A percentile compares a stretch with the other conserved stretches of the same genome.
Conservation (phyloP, 495 filamentous ascomycete species). For the Amorphotheca resinae region DNA sequence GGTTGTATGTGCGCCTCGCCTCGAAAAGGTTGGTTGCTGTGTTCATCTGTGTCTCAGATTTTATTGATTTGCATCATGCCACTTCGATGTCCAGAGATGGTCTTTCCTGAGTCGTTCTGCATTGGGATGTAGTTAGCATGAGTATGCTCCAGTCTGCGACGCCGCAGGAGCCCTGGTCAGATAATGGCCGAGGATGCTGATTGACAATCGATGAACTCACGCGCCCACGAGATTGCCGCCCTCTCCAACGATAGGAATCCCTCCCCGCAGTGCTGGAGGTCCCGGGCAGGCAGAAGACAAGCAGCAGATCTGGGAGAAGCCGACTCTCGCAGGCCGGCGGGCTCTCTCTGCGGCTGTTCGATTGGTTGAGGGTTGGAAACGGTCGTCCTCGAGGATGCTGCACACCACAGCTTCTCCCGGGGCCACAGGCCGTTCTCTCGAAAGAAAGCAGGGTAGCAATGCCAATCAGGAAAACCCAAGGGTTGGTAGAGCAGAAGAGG, state of each 20-base stretch:
- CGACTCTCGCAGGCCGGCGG: conserved; percentile 1
- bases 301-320: conserved; percentile 4
- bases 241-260: background rate
- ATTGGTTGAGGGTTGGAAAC: conserved; percentile 16
- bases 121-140: conserved; percentile 9
- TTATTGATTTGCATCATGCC: conserved; percentile 14
- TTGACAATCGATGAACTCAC: background rate
- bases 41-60: conserved; percentile 13
- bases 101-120: background rate
- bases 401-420: too few species aligned
- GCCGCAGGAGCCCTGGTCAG: conserved; percentile 1
- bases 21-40: conserved; percentile 4
- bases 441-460: too few species aligned
- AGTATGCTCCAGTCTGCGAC: conserved; percentile 13
- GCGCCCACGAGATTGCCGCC: conserved; percentile 2
- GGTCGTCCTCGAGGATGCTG: conserved; percentile 1
- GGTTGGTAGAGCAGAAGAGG: too few species aligned
- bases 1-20: conserved; percentile 12
- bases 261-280: background rate
- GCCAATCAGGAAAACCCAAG: too few species aligned
- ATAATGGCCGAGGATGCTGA: background rate
- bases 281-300: background rate
- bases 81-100: background rate
- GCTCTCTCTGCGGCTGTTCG: conserved; percentile 9
- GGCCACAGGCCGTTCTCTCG: too few species aligned